A percentile compares a stretch with the other conserved stretches of the same genome.
These are phyloP conservation scores for Cytospora leucostoma DNA, from an alignment of 2,329 filamentous ascomycete species.

Conservation along the genomic window DNA sequence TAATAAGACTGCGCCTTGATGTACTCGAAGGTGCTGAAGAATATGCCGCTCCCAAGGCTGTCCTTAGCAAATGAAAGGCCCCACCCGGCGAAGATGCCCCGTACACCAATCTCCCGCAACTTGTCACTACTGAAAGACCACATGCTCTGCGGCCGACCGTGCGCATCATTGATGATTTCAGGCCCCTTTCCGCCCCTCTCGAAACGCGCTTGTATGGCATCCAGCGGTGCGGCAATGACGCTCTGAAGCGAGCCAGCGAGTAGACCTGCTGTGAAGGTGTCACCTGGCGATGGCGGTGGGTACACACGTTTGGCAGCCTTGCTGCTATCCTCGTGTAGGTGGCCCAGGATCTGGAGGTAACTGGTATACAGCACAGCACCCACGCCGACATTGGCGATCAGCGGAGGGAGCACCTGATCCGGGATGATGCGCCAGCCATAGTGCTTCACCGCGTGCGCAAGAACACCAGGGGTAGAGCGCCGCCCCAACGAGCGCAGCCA, in stretches of 20 bases:
- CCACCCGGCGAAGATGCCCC: slow-evolving; percentile 76
- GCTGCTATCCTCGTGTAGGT: slow-evolving; percentile 64
- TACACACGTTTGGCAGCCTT: slow-evolving; percentile 63
- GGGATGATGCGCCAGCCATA: slow-evolving; percentile 75
- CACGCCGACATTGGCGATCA: slow-evolving; percentile 73
- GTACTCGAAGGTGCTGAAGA: slow-evolving; percentile 76
- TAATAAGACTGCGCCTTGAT: slow-evolving; percentile 76
- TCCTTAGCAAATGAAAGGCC: slow-evolving; percentile 69
- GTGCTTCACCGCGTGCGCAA: slow-evolving; percentile 66
- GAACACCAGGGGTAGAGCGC: slow-evolving; percentile 68
- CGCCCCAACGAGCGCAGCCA: slow-evolving; percentile 46
- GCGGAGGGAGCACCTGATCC: slow-evolving; percentile 74
- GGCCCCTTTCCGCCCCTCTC: slow-evolving; percentile 42
- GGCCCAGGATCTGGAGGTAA: slow-evolving; percentile 70
- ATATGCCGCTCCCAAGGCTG: slow-evolving; percentile 67
- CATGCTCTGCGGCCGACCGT: slow-evolving; percentile 58
- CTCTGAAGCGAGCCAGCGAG: slow-evolving; percentile 71
- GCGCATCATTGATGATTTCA: slow-evolving; percentile 43
- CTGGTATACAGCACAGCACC: slow-evolving; percentile 75
- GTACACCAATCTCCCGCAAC: slow-evolving; percentile 69
- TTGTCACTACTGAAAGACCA: slow-evolving; percentile 71
- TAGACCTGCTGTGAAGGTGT: slow-evolving; percentile 71
- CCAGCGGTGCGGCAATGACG: slow-evolving; percentile 70
- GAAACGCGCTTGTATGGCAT: slow-evolving; percentile 74
- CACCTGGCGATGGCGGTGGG: slow-evolving; percentile 63